Evolutionary conservation across 805 yeast species (phyloP), one percentile per base, ranked within the genome.

Genomic region (Candida succiphila): DNA sequence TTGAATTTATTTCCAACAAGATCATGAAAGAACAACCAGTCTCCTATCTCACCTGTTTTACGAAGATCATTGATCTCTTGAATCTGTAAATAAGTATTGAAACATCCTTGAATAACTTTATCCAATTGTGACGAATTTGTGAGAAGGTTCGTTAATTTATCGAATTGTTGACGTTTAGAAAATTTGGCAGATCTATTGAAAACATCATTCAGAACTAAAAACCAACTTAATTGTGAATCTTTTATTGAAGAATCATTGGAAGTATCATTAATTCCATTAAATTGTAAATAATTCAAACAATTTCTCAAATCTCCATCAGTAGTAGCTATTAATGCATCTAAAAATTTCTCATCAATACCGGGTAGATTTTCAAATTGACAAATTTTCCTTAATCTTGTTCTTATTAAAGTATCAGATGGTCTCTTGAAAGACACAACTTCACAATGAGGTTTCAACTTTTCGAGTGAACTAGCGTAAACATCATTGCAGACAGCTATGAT

Each of bases 401-500:
- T 61, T 19, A 71, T 54, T 25, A 63, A 65, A 33, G 52, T 58
- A 13, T 60, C 65, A 2, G 72, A 49, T 0, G 94, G 78, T 36
- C 72, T 75, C 37, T 64, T 67, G 47, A 87, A 81, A 6, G 71
- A 53, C 2, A 89, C 63, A 6, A 83, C 63, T 46, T 89, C 96
- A 41, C 89, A 75, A 38, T 67, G 58, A 1, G 80, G 79, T 39
- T 89, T 72, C 39, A 89, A 60, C 36, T 73, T 75, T 33, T 85
- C 94, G 56, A 89, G 61, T 1, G 83, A 73, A 3, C 77, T 72
- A 0, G 84, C 71, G 52, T 83, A 87, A 2, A 83, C 66, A 48
- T 92, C 95, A 49, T 89, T 92, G 52, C 96, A 94, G 36, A 92
- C 74, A 27, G 95, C 88, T 34, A 89, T 84, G 15, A 92, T 85